Conservation (phyloP, 306 rosid genomes). For the Cotoneaster glaucophyllus region DNA sequence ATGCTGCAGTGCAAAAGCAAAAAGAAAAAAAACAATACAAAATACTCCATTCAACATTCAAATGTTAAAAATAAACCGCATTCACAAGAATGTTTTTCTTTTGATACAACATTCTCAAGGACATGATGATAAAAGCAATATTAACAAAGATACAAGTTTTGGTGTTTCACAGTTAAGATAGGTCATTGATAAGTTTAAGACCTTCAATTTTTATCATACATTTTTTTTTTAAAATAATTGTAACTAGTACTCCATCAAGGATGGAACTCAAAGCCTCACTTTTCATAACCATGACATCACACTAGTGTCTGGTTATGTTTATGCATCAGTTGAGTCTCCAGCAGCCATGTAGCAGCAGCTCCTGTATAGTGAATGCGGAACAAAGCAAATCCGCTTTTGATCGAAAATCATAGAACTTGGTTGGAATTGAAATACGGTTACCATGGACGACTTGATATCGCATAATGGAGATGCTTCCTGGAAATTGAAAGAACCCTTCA, state of each 20-base stretch:
- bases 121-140: neutral
- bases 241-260: neutral
- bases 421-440: neutral
- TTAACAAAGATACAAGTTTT: neutral
- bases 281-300: neutral
- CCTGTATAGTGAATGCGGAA: neutral
- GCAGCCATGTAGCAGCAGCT: neutral
- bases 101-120: neutral
- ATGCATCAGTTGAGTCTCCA: neutral
- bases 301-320: neutral
- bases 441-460: neutral
- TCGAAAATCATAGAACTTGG: neutral
- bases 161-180: neutral
- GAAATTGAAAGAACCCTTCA: neutral
- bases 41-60: neutral
- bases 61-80: neutral
- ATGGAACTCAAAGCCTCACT: neutral
- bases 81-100: neutral
- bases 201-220: neutral
- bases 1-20: no score
- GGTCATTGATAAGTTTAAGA: neutral
- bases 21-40: neutral
- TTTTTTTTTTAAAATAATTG: neutral
- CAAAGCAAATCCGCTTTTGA: neutral
- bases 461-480: neutral